Evolutionary conservation across 73 alveolate species (phyloP).

Genomic region (Paramecium caudatum): DNA sequence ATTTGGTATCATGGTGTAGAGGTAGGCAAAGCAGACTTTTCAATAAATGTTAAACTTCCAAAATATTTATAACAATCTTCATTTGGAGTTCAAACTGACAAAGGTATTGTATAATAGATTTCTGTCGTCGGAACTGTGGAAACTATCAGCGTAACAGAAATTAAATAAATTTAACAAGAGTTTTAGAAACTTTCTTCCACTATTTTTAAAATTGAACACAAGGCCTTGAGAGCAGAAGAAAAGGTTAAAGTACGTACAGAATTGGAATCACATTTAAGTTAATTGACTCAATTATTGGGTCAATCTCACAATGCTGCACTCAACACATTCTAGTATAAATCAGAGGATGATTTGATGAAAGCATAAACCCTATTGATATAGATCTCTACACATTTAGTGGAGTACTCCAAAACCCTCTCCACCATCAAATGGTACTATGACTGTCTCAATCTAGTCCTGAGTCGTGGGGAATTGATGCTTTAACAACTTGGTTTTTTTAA

Average conservation of each 20-base stretch:
- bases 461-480: conserved; percentile 57
- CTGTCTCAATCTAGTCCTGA: background rate
- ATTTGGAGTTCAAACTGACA: conserved; percentile 46
- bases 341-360: conserved; percentile 47
- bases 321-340: conserved; percentile 14
- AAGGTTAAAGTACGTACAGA: conserved; percentile 28
- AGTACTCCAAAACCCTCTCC: conserved; percentile 3
- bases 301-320: background rate
- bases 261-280: background rate
- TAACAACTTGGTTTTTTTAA: conserved; percentile 51
- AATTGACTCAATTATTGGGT: conserved; percentile 26
- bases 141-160: background rate
- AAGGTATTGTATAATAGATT: conserved; percentile 1
- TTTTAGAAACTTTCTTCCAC: conserved; percentile 25
- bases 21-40: conserved; percentile 1
- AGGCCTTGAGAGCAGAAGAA: background rate
- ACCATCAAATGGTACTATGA: background rate
- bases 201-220: conserved; percentile 50
- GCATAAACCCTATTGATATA: conserved; percentile 40
- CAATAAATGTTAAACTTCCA: conserved; percentile 18
- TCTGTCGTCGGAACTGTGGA: conserved; percentile 44
- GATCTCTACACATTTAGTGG: conserved; percentile 1
- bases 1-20: conserved; percentile 68
- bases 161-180: background rate
- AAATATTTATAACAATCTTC: conserved; percentile 46